phyloP scores from a whole-genome alignment of 1,284 basidiomycete genomes.

The Cryptococcus floricola region DNA sequence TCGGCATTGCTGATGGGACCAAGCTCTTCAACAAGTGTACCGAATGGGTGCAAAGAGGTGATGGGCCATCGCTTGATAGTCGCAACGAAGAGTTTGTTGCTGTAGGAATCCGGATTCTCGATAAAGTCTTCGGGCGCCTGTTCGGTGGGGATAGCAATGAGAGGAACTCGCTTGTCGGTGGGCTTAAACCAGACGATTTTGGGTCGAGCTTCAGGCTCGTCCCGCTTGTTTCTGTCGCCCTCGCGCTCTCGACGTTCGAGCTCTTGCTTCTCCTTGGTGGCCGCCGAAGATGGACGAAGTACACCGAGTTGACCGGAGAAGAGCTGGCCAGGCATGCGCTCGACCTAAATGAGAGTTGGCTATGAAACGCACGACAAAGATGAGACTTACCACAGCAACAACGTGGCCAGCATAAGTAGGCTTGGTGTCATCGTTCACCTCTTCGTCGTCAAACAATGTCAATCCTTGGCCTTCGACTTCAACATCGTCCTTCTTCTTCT shows the following conservation, averaged over 20 bases:
- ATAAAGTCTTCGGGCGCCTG: slow-evolving; percentile 97
- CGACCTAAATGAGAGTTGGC: slow-evolving; percentile 52
- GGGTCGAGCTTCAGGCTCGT: slow-evolving; percentile 74
- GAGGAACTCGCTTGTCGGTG: slow-evolving; percentile 96
- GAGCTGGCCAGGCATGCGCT: slow-evolving; percentile 96
- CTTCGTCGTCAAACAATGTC: slow-evolving; percentile 94
- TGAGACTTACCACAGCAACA: slow-evolving; percentile 69
- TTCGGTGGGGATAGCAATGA: slow-evolving; percentile 99
- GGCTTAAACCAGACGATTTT: slow-evolving; percentile 99
- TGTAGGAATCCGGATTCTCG: slow-evolving; percentile 86
- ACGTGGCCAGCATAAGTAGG: slow-evolving; percentile 85
- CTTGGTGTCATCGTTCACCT: slow-evolving; percentile 95
- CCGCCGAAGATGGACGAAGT: slow-evolving; percentile 91
- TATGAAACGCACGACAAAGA: not conserved
- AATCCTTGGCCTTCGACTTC: slow-evolving; percentile 98
- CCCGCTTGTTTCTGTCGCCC: slow-evolving; percentile 57
- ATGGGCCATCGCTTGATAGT: slow-evolving; percentile 89
- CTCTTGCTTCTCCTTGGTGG: slow-evolving; percentile 99
- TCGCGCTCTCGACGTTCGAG: slow-evolving; percentile 94
- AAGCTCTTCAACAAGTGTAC: slow-evolving; percentile 94
- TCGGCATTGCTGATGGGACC: slow-evolving; percentile 98
- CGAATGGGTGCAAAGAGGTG: slow-evolving; percentile 97
- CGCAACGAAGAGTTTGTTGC: slow-evolving; percentile 88
- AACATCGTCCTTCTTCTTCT: slow-evolving; percentile 99
- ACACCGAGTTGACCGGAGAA: slow-evolving; percentile 97